Evolutionary conservation across 2,329 filamentous ascomycete species (phyloP), one percentile per base, ranked within the genome.

Genomic region (Leptosphaerulina australis): DNA sequence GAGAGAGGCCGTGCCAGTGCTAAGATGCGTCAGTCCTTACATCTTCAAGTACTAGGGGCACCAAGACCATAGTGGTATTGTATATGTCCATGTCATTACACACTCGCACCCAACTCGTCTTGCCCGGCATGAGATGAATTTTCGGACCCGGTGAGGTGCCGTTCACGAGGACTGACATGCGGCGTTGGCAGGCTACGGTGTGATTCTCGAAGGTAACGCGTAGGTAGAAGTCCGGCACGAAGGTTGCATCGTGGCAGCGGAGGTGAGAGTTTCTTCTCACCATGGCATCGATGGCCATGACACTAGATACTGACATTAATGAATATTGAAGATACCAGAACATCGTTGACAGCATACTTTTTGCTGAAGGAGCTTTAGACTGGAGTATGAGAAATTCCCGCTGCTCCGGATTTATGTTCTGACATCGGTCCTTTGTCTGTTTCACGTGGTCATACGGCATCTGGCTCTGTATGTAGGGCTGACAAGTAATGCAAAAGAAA

Each of bases 1-100:
- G 81, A 12, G 78, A 80, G 7, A 88, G 74, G 10, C 86, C 86
- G 69, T 88, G 85, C 85, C 85, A 88, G 63, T 88, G 85, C 81
- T 86, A 11, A 3, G 7, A 3, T 9, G 2, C 34, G 17, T 56
- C 34, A 56, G 41, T 11, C n/a, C n/a, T n/a, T n/a, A n/a, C n/a
- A n/a, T n/a, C n/a, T n/a, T n/a, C n/a, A n/a, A n/a, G n/a, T n/a
- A n/a, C n/a, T n/a, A 30, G 24, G 17, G 10, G n/a, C 15, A 22
- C 1, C 14, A 38, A 10, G 56, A 82, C 80, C 66, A 85, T 81
- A n/a, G 82, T 85, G n/a, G 80, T 67, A 55, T 85, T 84, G 18
- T 75, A 64, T 11, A 78, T 65, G 0, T 68, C 52, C 68, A 84
- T 80, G 51, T 82, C 76, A 61, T 85, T 85, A 67, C 83, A 83